Evolutionary conservation across 257 asterid species (phyloP), one percentile per base, ranked within the genome.

Genomic region (Solanum pennellii): DNA sequence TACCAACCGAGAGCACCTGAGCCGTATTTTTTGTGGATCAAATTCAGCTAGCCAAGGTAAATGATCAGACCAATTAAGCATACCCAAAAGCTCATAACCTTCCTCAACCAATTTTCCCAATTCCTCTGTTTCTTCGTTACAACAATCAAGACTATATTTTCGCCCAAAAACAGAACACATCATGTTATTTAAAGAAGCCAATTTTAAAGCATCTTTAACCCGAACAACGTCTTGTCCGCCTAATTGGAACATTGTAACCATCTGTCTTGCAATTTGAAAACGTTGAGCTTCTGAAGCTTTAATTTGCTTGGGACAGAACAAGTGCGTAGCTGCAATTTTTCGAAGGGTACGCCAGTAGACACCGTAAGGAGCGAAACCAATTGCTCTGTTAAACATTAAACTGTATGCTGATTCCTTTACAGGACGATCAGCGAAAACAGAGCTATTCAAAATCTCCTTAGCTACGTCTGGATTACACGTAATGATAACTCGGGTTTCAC

Each of bases 291-390:
- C 94, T 0, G 97, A 88, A 4, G 91, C 89, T 73, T 84, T 91
- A 41, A 94, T 87, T 71, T 94, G 98, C 12, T 89, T 92, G 0
- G 98, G 98, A 75, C 91, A 93, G 85, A 95, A 95, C 15, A 95
- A 94, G 59, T 95, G 98, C 0, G 93, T 89, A 31, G 94, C 90
- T 0, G 96, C 93, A 82, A 95, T 92, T 52, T 90, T 93, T 42
- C 98, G 49, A 10, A 95, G 94, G 52, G 96, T 86, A 69, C 94
- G 87, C 98, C 98, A 95, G 90, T 95, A 94, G 2, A 86, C 92
- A 3, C 98, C 98, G 71, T 95, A 94, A 1, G 98, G 94, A 3
- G 98, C 98, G 87, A 95, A 95, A 42, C 98, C 98, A 72, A 95
- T 93, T 35, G 98, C 94, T 77, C 98, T 76, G 90, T 87, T 93